A percentile compares a stretch with the other conserved stretches of the same genome.
Evolutionary conservation across 768 basidiomycete species (phyloP).

Genomic region (Boletus rufocinnamomeus): DNA sequence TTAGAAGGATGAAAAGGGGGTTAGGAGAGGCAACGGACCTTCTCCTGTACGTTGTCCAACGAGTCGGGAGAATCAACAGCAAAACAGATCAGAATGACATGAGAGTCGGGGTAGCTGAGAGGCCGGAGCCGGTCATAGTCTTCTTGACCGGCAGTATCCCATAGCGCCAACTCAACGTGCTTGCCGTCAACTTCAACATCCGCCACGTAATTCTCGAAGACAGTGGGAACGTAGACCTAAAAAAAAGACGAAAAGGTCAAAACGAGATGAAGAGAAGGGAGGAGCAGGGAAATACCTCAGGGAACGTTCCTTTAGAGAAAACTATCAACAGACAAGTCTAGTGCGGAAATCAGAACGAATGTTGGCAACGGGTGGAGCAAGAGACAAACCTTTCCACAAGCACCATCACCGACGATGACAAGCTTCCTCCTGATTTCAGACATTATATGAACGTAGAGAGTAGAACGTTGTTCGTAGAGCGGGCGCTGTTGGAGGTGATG

Average conservation of each 20-base stretch:
- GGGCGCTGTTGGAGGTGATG: slow-evolving; percentile 39
- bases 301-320: slow-evolving; percentile 96
- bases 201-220: slow-evolving; percentile 99
- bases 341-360: slow-evolving; percentile 22
- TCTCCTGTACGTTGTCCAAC: slow-evolving; percentile 99
- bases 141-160: slow-evolving; percentile 99
- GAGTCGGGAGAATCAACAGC: slow-evolving; percentile 98
- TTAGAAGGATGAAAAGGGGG: slow-evolving; percentile 12
- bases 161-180: slow-evolving; percentile 96
- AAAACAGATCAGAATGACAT: slow-evolving; percentile 99
- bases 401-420: slow-evolving; percentile 98
- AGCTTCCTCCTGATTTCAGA: slow-evolving; percentile 98
- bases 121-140: slow-evolving; percentile 99
- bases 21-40: slow-evolving; percentile 56
- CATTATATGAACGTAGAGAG: slow-evolving; percentile 56
- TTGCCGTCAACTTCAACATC: slow-evolving; percentile 99
- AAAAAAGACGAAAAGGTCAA: background rate
- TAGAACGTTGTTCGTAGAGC: slow-evolving; percentile 33
- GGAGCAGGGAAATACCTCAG: slow-evolving; percentile 60
- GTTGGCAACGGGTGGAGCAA: slow-evolving; percentile 2
- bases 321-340: slow-evolving; percentile 94
- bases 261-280: background rate
- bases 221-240: slow-evolving; percentile 98
- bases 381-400: slow-evolving; percentile 81
- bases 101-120: slow-evolving; percentile 98